Percentiles rank a stretch among this genome's conserved stretches.
Evolutionary conservation across 169 alveolate species (phyloP).

Genomic region (Plasmodium relictum): DNA sequence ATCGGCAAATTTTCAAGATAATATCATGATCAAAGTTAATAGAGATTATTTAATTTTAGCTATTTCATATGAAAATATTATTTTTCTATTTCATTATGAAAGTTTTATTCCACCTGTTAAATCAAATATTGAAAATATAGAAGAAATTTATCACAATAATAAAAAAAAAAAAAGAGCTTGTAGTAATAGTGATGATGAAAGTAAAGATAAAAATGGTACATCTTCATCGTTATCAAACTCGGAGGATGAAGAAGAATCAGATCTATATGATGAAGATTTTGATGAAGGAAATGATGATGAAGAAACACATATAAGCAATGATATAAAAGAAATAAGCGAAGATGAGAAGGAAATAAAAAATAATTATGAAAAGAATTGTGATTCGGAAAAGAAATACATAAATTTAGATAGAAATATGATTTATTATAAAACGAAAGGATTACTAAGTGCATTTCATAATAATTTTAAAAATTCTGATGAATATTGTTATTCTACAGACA

Average conservation of each 20-base stretch:
- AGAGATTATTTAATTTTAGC: conserved; percentile 54
- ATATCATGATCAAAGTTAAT: conserved; percentile 56
- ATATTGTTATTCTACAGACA: conserved; percentile 35
- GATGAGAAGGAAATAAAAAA: not conserved
- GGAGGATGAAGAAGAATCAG: conserved; percentile 15
- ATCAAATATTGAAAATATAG: conserved; percentile 8
- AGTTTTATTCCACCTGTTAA: conserved; percentile 36
- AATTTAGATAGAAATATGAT: conserved; percentile 19
- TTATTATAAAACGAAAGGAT: conserved; percentile 53
- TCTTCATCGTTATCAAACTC: not conserved
- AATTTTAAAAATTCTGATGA: conserved; percentile 64
- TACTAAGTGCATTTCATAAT: conserved; percentile 36
- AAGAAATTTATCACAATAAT: conserved; percentile 13
- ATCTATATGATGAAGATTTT: conserved; percentile 19
- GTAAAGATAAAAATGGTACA: conserved; percentile 1
- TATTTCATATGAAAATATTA: conserved; percentile 19
- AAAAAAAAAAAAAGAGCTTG: not conserved
- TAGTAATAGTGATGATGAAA: not conserved
- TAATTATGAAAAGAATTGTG: conserved; percentile 8
- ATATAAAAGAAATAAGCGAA: not conserved
- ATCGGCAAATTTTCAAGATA: conserved; percentile 14
- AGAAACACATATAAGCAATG: not conserved
- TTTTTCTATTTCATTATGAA: conserved; percentile 58
- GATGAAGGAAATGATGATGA: conserved; percentile 19
- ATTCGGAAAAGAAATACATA: not conserved